Evolutionary conservation across 345 rosid species (phyloP), one percentile per base, ranked within the genome.

Genomic region (Orychophragmus violaceus): DNA sequence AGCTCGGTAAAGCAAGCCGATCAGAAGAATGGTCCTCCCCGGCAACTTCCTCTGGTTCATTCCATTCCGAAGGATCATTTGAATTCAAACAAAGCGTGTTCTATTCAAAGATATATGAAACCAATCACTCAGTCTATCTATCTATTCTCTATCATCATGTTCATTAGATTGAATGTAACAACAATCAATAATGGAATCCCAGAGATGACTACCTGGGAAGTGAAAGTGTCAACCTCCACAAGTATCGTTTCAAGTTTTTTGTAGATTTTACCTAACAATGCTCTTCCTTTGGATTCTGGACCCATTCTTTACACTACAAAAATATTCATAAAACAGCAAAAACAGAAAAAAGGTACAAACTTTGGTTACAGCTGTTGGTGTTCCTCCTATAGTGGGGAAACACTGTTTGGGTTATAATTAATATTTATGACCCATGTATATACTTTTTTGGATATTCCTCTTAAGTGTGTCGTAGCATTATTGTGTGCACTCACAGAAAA

Each of bases 161-260:
- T 7, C 6, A 2, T 16, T 1, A 42, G 5, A 28, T 28, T 54
- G 3, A 13, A 46, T 36, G 19, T 46, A 1, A 10, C 18, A 5
- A 36, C 1, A 57, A 23, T 2, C 46, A 55, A 8, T 49, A 8
- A 42, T 7, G 36, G 5, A 52, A n/a, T 19, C 5, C 5, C 9
- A 22, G 2, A 32, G 36, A 39, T 5, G 19, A 44, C 35, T 32
- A 71, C 75, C 75, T 71, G 69, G 5, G 71, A 70, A 76, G 82
- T 73, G 44, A 82, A 78, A 66, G 52, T 74, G 56, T 87, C 97
- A 51, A 87, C 82, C 50, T 85, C 90, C 8, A 75, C 78, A 76
- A 83, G 72, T 59, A 90, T 55, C 3, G 75, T 79, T 80, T 87
- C 97, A 48, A 87, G 77, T 74, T 82, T 90, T 76, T 81, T 84